These are phyloP conservation scores for Thermothielavioides terrestris DNA, from an alignment of 495 filamentous ascomycete species.

Conservation along the genomic window DNA sequence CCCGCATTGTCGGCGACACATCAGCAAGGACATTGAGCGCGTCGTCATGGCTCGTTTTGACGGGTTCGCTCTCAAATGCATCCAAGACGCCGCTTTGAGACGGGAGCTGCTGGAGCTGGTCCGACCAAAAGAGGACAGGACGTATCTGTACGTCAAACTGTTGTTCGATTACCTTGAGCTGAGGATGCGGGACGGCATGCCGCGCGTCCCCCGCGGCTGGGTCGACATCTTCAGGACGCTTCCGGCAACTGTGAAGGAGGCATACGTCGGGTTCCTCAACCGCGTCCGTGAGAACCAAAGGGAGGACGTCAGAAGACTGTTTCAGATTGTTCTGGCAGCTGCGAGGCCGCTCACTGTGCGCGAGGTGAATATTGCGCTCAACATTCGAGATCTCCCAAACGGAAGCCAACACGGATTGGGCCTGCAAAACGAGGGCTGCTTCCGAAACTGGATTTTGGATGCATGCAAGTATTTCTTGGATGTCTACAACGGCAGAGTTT, in stretches of 20 bases:
- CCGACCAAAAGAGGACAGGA: conserved; percentile 9
- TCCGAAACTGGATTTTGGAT: conserved; percentile 20
- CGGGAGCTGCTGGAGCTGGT: conserved; percentile 11
- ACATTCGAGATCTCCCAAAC: conserved; percentile 10
- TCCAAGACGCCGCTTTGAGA: conserved; percentile 8
- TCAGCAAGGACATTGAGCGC: conserved; percentile 16
- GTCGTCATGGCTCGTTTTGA: conserved; percentile 14
- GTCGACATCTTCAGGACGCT: conserved; percentile 13
- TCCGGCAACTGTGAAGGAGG: conserved; percentile 12
- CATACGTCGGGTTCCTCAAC: conserved; percentile 12
- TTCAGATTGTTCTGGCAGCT: conserved; percentile 14
- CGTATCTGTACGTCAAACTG: conserved; percentile 18
- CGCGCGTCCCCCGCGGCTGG: conserved; percentile 13
- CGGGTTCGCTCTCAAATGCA: conserved; percentile 10
- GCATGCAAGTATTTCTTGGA: conserved; percentile 27
- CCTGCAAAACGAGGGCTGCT: conserved; percentile 8
- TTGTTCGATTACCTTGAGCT: conserved; percentile 16
- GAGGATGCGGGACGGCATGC: conserved; percentile 10
- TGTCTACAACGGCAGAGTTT: conserved; percentile 24
- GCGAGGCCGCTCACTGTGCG: conserved; percentile 12
- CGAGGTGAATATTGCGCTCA: conserved; percentile 19
- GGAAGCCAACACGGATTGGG: conserved; percentile 11
- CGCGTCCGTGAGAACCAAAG: conserved; percentile 11
- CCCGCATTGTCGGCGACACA: conserved; percentile 8
- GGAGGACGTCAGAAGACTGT: conserved; percentile 12